These are phyloP conservation scores for Aureobasidium sp. DNA, from an alignment of 2,329 filamentous ascomycete genomes.

Conservation along the genomic window DNA sequence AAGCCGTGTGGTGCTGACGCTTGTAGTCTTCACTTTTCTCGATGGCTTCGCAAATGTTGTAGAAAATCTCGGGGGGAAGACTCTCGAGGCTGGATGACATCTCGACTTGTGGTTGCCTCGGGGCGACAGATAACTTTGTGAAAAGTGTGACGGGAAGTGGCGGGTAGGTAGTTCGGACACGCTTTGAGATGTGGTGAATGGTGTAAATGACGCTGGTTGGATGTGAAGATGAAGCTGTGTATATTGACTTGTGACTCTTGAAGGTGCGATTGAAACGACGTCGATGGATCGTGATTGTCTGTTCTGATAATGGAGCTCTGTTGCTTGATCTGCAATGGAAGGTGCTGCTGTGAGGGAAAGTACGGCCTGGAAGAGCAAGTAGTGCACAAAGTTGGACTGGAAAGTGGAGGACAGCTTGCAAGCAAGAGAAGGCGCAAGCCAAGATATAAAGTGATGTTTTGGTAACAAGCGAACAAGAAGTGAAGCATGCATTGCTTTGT, in stretches of 20 bases:
- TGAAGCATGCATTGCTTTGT: too few relatives aligned
- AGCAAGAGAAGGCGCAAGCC: background rate
- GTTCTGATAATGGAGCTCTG: background rate
- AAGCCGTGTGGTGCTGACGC: background rate
- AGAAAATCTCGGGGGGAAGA: background rate
- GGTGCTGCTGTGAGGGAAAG: background rate
- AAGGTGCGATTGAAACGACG: too few relatives aligned
- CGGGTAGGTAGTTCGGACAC: too few relatives aligned
- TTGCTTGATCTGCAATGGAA: background rate
- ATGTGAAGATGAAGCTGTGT: too few relatives aligned
- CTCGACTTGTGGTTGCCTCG: background rate
- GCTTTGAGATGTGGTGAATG: too few relatives aligned
- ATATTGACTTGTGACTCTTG: too few relatives aligned
- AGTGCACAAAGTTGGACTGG: background rate
- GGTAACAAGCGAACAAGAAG: too few relatives aligned
- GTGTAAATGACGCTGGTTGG: too few relatives aligned
- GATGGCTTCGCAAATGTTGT: background rate
- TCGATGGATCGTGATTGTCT: background rate
- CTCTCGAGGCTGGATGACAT: background rate
- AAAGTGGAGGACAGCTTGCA: too few relatives aligned
- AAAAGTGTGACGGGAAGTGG: too few relatives aligned
- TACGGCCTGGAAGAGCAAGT: background rate
- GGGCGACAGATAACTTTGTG: too few relatives aligned
- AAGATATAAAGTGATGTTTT: background rate
- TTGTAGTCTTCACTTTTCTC: background rate